These are phyloP conservation scores for Beauveria sp. DNA, from an alignment of 2,329 filamentous ascomycete species.

Conservation along the genomic window DNA sequence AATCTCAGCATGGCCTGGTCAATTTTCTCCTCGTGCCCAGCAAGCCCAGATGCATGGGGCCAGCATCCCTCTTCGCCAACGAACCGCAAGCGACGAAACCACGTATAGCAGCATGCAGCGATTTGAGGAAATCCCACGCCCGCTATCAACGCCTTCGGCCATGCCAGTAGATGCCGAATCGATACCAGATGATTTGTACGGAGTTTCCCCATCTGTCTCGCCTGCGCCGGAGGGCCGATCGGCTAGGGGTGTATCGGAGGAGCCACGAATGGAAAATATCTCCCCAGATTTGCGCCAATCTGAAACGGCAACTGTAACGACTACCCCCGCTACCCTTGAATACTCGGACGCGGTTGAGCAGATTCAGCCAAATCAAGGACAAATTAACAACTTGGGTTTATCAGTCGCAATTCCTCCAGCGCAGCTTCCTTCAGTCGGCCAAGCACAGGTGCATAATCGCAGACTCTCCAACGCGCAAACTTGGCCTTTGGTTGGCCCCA, in stretches of 20 bases:
- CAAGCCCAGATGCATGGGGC: constrained; percentile 1
- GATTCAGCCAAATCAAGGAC: constrained; percentile 15
- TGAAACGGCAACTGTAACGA: background rate
- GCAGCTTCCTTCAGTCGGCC: constrained; percentile 13
- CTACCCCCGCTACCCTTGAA: constrained; percentile 14
- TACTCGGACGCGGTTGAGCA: constrained; percentile 17
- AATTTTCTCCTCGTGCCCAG: constrained; percentile 4
- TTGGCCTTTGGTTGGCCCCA: constrained; percentile 36
- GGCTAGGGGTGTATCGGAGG: background rate
- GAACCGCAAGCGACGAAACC: constrained; percentile 29
- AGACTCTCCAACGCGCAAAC: constrained; percentile 32
- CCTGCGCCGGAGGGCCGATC: constrained; percentile 19
- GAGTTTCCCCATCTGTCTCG: constrained; percentile 39
- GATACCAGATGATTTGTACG: constrained; percentile 36
- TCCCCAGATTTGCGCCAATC: background rate
- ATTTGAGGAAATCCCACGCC: constrained; percentile 20
- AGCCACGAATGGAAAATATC: background rate
- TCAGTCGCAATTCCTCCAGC: constrained; percentile 24
- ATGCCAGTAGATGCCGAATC: constrained; percentile 13
- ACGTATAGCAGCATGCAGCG: constrained; percentile 18
- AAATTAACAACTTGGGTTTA: constrained; percentile 15
- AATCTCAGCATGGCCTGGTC: constrained; percentile 8
- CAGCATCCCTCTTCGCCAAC: constrained; percentile 20
- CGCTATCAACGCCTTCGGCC: constrained; percentile 24
- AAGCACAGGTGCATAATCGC: constrained; percentile 9